Conservation (phyloP, 2,329 filamentous ascomycete species). For the Microdochium bolleyi region DNA sequence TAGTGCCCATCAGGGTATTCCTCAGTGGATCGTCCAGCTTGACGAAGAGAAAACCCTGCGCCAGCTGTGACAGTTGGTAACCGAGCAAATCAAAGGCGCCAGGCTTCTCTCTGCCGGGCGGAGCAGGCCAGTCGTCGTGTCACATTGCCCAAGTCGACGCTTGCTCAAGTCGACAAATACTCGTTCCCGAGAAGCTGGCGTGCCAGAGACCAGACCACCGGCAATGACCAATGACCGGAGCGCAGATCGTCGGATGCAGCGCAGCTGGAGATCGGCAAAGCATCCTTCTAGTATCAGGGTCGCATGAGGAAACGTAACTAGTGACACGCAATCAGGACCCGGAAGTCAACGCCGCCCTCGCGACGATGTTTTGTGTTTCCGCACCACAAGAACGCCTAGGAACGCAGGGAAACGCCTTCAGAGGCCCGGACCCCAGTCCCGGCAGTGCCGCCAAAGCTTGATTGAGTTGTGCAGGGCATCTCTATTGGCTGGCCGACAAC, state of each 20-base stretch:
- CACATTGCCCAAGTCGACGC: too few relatives aligned
- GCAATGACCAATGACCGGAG: too few relatives aligned
- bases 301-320: background rate
- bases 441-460: background rate
- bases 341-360: background rate
- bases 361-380: background rate
- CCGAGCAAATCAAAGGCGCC: background rate
- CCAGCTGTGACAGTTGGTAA: background rate
- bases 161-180: too few relatives aligned
- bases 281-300: too few relatives aligned
- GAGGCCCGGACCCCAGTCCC: background rate
- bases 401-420: background rate
- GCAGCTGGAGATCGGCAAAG: too few relatives aligned
- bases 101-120: too few relatives aligned
- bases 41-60: background rate
- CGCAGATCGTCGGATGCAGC: too few relatives aligned
- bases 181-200: too few relatives aligned
- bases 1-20: background rate
- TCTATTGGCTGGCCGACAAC: background rate
- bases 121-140: too few relatives aligned
- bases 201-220: too few relatives aligned
- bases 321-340: background rate
- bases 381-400: background rate
- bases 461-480: background rate
- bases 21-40: background rate